Evolutionary conservation across 169 alveolate genomes (phyloP).

Genomic region (Plasmodium falciparum): DNA sequence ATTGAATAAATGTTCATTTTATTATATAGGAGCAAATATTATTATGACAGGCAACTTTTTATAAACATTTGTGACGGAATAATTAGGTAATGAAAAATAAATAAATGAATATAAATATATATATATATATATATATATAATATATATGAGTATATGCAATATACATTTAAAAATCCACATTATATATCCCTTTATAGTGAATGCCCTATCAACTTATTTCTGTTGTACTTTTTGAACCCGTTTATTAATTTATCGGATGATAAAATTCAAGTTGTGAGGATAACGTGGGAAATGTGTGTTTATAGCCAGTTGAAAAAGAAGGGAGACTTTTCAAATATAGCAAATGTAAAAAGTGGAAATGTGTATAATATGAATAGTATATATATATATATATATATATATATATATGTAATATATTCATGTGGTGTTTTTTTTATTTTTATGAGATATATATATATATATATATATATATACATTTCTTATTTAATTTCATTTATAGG

Average conservation of each 20-base stretch:
- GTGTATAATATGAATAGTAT: not conserved
- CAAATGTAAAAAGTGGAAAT: constrained; percentile 15
- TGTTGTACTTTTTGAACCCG: constrained; percentile 63
- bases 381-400: not conserved
- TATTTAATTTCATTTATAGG: constrained; percentile 22
- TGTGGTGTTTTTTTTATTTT: no score
- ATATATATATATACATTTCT: not conserved
- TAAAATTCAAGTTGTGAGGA: constrained; percentile 63
- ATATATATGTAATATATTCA: not conserved
- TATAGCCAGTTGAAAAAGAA: constrained; percentile 33
- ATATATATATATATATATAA: not conserved
- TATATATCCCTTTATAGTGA: constrained; percentile 20
- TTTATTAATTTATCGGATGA: constrained; percentile 58
- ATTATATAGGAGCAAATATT: constrained; percentile 38
- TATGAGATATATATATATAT: not conserved
- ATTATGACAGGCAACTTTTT: constrained; percentile 55
- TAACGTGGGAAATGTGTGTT: constrained; percentile 60
- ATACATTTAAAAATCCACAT: not conserved
- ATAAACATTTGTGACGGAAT: constrained; percentile 68
- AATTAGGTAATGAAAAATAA: constrained; percentile 29
- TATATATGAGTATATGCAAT: not conserved
- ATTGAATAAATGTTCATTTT: constrained; percentile 4
- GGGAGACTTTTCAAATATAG: constrained; percentile 15
- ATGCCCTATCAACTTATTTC: constrained; percentile 61
- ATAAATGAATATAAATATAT: not conserved